phyloP scores from a whole-genome alignment of 139 green algal species.

The Yamagishiella unicocca region DNA sequence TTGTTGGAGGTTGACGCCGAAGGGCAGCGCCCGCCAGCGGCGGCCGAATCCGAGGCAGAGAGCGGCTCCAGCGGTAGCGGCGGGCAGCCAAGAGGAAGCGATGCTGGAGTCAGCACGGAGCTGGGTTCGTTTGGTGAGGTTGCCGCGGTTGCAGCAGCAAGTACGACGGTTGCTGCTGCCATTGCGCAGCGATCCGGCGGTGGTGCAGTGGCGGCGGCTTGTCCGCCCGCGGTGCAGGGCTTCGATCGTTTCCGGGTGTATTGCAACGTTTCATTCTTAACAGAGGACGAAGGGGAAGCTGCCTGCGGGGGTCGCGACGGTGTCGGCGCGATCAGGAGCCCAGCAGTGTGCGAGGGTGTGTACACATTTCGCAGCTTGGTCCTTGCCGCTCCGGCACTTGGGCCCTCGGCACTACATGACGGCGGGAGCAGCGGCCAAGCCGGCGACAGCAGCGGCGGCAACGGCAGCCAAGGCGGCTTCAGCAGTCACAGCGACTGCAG shows the following conservation, averaged over 20 bases:
- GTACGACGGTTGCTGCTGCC: neutral
- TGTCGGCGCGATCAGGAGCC: neutral
- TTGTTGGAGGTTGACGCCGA: neutral
- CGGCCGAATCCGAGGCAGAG: neutral
- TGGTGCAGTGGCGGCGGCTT: neutral
- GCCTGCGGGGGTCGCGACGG: neutral
- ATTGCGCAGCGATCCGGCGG: neutral
- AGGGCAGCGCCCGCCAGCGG: neutral
- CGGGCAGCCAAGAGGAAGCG: neutral
- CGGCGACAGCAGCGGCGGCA: neutral
- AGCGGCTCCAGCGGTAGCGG: neutral
- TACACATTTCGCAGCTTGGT: neutral
- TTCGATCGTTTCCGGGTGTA: constrained; percentile 20
- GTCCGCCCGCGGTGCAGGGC: neutral
- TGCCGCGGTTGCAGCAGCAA: neutral
- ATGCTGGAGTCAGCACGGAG: neutral
- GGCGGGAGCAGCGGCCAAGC: neutral
- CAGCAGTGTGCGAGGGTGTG: neutral
- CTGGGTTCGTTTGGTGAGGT: neutral
- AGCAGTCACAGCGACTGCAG: neutral
- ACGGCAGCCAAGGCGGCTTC: neutral
- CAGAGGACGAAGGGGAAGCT: neutral
- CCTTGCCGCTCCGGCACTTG: neutral
- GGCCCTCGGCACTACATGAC: neutral
- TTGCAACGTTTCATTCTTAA: constrained; percentile 9